A percentile compares a stretch with the other conserved stretches of the same genome.
Evolutionary conservation across 352 stramenopile species (phyloP).

Genomic region (Phytopythium delawarense): DNA sequence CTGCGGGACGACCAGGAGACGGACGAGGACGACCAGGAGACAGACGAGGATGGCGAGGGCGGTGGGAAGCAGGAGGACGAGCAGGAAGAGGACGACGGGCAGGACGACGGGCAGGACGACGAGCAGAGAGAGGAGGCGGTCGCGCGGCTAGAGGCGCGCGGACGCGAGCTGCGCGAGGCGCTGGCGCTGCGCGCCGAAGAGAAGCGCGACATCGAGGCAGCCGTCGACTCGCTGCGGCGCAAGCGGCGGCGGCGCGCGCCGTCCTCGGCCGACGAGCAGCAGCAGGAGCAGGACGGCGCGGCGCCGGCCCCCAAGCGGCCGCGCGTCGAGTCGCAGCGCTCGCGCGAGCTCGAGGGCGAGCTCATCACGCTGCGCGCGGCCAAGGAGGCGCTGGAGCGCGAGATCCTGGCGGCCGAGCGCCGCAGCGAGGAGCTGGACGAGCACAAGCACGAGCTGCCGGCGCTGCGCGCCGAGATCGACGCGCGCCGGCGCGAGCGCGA

Average conservation of each 20-base stretch:
- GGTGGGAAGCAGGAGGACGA: constrained; percentile 15
- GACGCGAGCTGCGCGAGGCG: constrained; percentile 34
- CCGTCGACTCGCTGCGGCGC: constrained; percentile 42
- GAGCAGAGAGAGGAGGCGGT: constrained; percentile 6
- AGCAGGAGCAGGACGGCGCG: background rate
- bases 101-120: constrained; percentile 11
- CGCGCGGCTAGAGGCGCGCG: constrained; percentile 11
- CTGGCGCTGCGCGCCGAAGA: constrained; percentile 52
- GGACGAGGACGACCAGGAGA: constrained; percentile 12
- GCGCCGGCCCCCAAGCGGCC: background rate
- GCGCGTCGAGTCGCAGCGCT: constrained; percentile 15
- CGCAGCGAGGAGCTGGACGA: constrained; percentile 32
- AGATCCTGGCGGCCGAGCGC: constrained; percentile 45
- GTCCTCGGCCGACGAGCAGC: background rate
- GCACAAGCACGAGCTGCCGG: constrained; percentile 28
- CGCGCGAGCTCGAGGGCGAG: constrained; percentile 20
- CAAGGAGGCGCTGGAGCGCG: constrained; percentile 39
- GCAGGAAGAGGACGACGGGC: constrained; percentile 9
- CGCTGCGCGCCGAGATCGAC: constrained; percentile 28
- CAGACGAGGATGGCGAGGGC: constrained; percentile 15
- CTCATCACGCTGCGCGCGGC: constrained; percentile 31
- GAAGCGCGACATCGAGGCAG: constrained; percentile 54
- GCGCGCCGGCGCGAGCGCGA: constrained; percentile 20
- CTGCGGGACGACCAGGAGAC: constrained; percentile 27
- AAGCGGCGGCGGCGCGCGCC: constrained; percentile 24